phyloP scores from a whole-genome alignment of 257 asterid genomes.

The Anisodus acutangulus region DNA sequence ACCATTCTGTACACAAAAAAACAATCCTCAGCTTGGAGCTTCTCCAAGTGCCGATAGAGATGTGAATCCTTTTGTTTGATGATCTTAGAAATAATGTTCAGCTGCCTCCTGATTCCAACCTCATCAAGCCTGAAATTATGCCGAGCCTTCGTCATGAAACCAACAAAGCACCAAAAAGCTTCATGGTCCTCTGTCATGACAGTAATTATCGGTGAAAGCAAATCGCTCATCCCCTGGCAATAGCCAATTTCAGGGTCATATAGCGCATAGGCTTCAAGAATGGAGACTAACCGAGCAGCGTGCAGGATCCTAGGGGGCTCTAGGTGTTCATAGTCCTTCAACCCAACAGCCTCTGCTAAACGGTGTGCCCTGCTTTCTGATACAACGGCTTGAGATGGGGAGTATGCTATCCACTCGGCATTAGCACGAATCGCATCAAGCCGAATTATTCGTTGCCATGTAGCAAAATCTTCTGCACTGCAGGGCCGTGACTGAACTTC shows the following conservation, averaged over 20 bases:
- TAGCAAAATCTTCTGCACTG: conserved; percentile 64
- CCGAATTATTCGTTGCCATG: conserved; percentile 89
- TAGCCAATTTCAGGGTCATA: conserved; percentile 91
- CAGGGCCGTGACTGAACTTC: conserved; percentile 60
- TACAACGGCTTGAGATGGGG: conserved; percentile 61
- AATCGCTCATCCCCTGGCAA: conserved; percentile 97
- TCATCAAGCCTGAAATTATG: conserved; percentile 92
- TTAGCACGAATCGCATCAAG: conserved; percentile 91
- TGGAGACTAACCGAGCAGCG: conserved; percentile 81
- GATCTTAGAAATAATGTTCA: conserved; percentile 72
- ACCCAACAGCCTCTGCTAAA: conserved; percentile 72
- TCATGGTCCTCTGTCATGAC: conserved; percentile 85
- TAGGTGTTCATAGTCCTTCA: conserved; percentile 82
- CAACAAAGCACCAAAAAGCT: conserved; percentile 98
- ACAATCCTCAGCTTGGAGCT: conserved; percentile 94
- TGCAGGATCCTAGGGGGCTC: conserved; percentile 72
- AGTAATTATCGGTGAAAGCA: conserved; percentile 76
- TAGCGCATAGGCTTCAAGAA: conserved; percentile 87
- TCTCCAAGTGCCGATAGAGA: conserved; percentile 80
- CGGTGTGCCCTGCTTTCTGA: conserved; percentile 62
- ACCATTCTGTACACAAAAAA: conserved; percentile 94
- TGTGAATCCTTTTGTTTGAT: conserved; percentile 82
- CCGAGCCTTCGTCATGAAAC: conserved; percentile 95
- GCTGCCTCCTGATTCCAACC: conserved; percentile 80
- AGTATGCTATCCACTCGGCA: conserved; percentile 71